A percentile compares a stretch with the other conserved stretches of the same genome.
Evolutionary conservation across 1,284 basidiomycete genomes (phyloP).

Genomic region (Ceratobasidium sp.): DNA sequence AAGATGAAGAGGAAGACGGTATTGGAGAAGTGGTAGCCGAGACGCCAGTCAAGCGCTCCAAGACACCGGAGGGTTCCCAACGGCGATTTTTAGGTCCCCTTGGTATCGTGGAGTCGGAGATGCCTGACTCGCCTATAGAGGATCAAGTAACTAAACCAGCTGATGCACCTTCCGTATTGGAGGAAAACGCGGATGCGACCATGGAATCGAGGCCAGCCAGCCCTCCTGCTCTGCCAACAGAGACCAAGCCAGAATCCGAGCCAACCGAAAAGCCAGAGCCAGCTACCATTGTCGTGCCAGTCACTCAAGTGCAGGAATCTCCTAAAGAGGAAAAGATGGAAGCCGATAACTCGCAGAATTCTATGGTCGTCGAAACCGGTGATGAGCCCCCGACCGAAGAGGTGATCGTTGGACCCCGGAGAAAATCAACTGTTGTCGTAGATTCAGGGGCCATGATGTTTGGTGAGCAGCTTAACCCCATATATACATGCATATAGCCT

Average conservation of each 20-base stretch:
- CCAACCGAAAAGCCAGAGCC: background rate
- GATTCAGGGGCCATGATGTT: slow-evolving; percentile 85
- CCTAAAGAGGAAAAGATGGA: slow-evolving; percentile 7
- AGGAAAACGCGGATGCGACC: slow-evolving; percentile 82
- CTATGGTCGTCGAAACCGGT: slow-evolving; percentile 58
- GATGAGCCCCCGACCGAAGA: slow-evolving; percentile 43
- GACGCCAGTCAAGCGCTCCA: background rate
- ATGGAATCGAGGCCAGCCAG: slow-evolving; percentile 57
- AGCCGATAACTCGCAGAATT: slow-evolving; percentile 5
- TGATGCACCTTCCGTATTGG: slow-evolving; percentile 49
- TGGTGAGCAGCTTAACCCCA: slow-evolving; percentile 58
- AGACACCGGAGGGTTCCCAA: background rate
- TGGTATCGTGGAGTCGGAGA: background rate
- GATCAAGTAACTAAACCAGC: background rate
- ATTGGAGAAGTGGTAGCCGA: background rate
- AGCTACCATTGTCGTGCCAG: background rate
- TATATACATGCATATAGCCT: background rate
- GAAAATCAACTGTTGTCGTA: slow-evolving; percentile 59
- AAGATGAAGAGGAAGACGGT: slow-evolving; percentile 81
- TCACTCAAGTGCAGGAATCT: background rate
- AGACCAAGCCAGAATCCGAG: slow-evolving; percentile 32
- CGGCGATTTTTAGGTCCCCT: background rate
- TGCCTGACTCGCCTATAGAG: background rate
- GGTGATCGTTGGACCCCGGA: slow-evolving; percentile 63
- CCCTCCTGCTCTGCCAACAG: slow-evolving; percentile 66